These are phyloP conservation scores for Pyrus hybrid DNA, from an alignment of 331 rosid genomes.

Conservation along the genomic window DNA sequence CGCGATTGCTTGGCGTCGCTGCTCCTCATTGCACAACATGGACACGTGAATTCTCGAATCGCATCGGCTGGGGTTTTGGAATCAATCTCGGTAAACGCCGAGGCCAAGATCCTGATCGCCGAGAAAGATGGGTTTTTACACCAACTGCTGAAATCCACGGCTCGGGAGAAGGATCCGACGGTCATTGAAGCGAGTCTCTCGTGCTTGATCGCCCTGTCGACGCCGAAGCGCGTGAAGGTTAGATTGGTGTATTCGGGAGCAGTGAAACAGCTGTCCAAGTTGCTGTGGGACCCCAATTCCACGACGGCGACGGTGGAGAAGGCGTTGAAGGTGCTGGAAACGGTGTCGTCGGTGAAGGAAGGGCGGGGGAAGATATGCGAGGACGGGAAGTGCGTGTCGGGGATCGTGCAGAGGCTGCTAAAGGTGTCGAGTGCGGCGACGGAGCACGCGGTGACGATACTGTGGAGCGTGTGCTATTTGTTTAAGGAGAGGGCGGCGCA, in stretches of 20 bases:
- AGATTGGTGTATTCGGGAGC: constrained; percentile 48
- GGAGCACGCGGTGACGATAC: constrained; percentile 77
- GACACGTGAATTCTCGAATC: constrained; percentile 32
- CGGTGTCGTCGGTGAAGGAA: constrained; percentile 58
- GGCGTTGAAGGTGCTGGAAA: constrained; percentile 58
- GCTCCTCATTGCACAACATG: constrained; percentile 45
- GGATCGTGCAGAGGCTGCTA: constrained; percentile 53
- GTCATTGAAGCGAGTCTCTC: constrained; percentile 47
- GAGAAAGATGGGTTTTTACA: constrained; percentile 57
- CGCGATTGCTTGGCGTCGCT: constrained; percentile 41
- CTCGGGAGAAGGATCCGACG: constrained; percentile 37
- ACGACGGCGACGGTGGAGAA: constrained; percentile 41
- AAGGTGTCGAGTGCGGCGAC: constrained; percentile 65
- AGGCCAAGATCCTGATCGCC: constrained; percentile 53
- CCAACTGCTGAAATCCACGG: constrained; percentile 36
- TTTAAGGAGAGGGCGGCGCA: constrained; percentile 61
- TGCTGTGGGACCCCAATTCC: constrained; percentile 31
- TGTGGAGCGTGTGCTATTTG: constrained; percentile 81
- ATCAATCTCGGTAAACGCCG: constrained; percentile 41
- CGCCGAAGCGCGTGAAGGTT: constrained; percentile 38
- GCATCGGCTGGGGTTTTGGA: constrained; percentile 56
- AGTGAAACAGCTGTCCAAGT: constrained; percentile 30
- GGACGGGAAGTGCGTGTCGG: constrained; percentile 40
- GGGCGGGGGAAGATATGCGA: constrained; percentile 65
- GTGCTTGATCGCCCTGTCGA: constrained; percentile 50